phyloP scores from a whole-genome alignment of 2,329 filamentous ascomycete species.

The Sporothrix luriei region DNA sequence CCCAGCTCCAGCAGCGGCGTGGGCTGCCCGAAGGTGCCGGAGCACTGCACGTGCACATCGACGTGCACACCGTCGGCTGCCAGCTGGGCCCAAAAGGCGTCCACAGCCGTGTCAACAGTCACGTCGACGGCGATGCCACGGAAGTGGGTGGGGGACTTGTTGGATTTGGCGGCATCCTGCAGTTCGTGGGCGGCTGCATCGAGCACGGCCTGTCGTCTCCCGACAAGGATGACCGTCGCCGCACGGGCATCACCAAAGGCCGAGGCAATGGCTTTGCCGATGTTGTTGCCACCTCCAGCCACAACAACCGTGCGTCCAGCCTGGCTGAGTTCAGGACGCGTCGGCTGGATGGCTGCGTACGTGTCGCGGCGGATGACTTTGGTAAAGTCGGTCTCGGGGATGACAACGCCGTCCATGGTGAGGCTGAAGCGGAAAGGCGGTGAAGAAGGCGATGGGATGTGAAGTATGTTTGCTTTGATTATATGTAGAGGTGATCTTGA shows the following conservation, averaged over 20 bases:
- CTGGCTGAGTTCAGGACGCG: conserved; percentile 46
- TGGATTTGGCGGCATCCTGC: not conserved
- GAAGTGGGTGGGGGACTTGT: conserved; percentile 15
- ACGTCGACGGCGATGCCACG: conserved; percentile 11
- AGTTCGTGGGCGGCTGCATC: conserved; percentile 16
- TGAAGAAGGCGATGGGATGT: not conserved
- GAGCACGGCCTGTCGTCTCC: conserved; percentile 30
- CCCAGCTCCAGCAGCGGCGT: conserved; percentile 32
- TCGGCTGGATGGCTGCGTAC: conserved; percentile 46
- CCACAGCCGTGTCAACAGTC: not conserved
- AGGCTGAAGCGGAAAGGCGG: no score
- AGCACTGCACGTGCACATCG: conserved; percentile 45
- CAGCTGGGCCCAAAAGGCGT: conserved; percentile 25
- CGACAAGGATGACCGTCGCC: conserved; percentile 29
- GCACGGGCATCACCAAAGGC: conserved; percentile 30
- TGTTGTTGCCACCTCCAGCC: conserved; percentile 32
- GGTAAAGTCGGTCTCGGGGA: conserved; percentile 25
- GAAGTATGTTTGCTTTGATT: not conserved
- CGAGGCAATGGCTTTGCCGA: conserved; percentile 34
- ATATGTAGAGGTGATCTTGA: not conserved
- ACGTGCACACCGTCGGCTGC: conserved; percentile 32
- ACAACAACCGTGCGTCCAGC: conserved; percentile 47
- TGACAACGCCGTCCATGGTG: not conserved
- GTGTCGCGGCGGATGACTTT: conserved; percentile 39
- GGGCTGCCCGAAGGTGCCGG: conserved; percentile 31